Percentiles rank a stretch among this genome's conserved stretches.
These are phyloP conservation scores for Podospora conica DNA, from an alignment of 495 filamentous ascomycete genomes.

Conservation along the genomic window DNA sequence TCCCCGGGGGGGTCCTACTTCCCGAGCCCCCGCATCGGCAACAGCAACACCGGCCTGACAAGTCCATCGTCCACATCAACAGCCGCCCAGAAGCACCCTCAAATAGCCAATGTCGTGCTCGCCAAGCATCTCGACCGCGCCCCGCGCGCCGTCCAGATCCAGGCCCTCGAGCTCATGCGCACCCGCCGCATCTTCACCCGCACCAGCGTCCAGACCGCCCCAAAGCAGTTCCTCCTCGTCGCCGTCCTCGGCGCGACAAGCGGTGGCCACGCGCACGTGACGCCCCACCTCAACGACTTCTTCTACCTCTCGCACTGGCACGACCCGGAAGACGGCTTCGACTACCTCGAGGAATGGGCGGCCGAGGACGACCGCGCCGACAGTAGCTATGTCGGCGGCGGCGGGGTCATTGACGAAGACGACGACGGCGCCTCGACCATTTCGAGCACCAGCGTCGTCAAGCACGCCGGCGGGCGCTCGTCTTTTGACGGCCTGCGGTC, in stretches of 20 bases:
- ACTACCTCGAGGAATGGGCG: constrained; percentile 56
- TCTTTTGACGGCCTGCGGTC: constrained; percentile 1
- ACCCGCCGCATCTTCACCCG: constrained; percentile 69
- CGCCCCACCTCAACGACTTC: constrained; percentile 64
- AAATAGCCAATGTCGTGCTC: constrained; percentile 75
- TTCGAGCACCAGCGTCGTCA: constrained; percentile 31
- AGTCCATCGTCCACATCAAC: constrained; percentile 9
- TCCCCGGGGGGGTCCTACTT: constrained; percentile 22
- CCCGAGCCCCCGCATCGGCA: not conserved
- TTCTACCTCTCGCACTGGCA: constrained; percentile 89
- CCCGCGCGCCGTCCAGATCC: constrained; percentile 68
- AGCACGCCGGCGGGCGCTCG: not conserved
- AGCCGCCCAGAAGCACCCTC: constrained; percentile 18
- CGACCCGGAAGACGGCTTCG: constrained; percentile 63
- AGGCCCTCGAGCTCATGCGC: constrained; percentile 77
- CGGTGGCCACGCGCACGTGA: constrained; percentile 40
- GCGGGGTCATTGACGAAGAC: too few relatives aligned
- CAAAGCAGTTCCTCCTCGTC: constrained; percentile 75
- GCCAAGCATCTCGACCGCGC: constrained; percentile 71
- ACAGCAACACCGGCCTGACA: constrained; percentile 4
- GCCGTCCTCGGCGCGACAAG: constrained; percentile 53
- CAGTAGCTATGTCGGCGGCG: not conserved
- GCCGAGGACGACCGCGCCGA: constrained; percentile 10
- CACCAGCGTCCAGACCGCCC: constrained; percentile 63
- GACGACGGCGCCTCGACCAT: constrained; percentile 28